Evolutionary conservation across 805 yeast genomes (phyloP).

Genomic region (Tanozyma kutaoensis): DNA sequence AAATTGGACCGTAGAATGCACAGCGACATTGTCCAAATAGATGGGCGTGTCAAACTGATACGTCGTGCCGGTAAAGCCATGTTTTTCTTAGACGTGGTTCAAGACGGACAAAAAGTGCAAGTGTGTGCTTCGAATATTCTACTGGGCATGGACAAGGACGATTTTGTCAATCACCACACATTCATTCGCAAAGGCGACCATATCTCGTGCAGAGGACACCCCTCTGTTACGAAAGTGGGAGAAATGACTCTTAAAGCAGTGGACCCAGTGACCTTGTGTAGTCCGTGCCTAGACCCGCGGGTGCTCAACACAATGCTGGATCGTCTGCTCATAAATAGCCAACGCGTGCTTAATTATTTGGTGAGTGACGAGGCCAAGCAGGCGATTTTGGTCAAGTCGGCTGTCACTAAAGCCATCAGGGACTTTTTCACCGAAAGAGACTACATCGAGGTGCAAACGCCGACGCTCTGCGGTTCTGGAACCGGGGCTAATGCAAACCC

Average conservation of each 20-base stretch:
- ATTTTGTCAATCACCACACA: constrained; percentile 24
- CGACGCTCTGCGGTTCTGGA: constrained; percentile 57
- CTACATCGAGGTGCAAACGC: constrained; percentile 83
- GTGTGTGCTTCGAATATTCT: constrained; percentile 43
- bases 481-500: constrained; percentile 95
- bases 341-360: constrained; percentile 64
- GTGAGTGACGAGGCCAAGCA: constrained; percentile 40
- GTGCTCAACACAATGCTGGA: constrained; percentile 39
- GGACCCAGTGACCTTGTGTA: constrained; percentile 34
- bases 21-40: constrained; percentile 7
- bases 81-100: constrained; percentile 54
- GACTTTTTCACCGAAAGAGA: constrained; percentile 36
- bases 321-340: constrained; percentile 41
- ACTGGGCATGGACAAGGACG: constrained; percentile 25
- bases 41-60: constrained; percentile 48
- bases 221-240: constrained; percentile 66
- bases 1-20: constrained; percentile 3
- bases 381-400: constrained; percentile 36
- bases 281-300: constrained; percentile 44
- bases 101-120: constrained; percentile 48
- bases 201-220: constrained; percentile 50
- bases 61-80: constrained; percentile 59
- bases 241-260: constrained; percentile 60
- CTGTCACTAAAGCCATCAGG: constrained; percentile 44
- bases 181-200: constrained; percentile 60